Evolutionary conservation across 2,329 filamentous ascomycete species (phyloP), one percentile per base, ranked within the genome.

Genomic region (Geosmithia flava): DNA sequence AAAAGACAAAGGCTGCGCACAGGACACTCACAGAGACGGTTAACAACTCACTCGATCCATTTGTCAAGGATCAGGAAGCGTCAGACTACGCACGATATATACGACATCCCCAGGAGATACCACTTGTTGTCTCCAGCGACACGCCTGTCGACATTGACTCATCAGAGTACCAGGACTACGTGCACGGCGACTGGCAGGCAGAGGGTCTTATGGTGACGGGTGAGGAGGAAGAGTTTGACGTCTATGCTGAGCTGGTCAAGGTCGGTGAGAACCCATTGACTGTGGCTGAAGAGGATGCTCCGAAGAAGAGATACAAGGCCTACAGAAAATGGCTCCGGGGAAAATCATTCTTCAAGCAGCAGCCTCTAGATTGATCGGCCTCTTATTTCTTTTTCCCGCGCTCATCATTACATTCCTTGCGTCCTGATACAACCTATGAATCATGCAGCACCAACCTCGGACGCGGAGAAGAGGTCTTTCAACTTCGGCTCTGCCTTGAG

Each of bases 321-420:
- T 98, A 98, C 66, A 72, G 83, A 58, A 94, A 96, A 67, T 98
- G 93, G 91, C 71, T 98, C 59, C 78, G 82, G 52, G 91, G 91
- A 17, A 97, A 96, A 70, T 95, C 88, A 58, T 76, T 97, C 58
- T 97, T 97, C 64, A 97, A 97, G 67, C 90, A 96, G 72, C 80
- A 83, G 63, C 80, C 83, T 44, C 71, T 78, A 47, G 76, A 78
- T 53, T 78, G 67, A 67, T 27, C 8, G 23, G 55, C 11, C 29
- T 39, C 23, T 23, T 30, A 8, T 23, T 19, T 27, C 46, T 4
- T 37, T 37, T 37, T 30, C 11, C 11, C 11, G 6, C 11, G 7
- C 11, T 30, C 29, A 13, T 37, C 5, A 13, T 37, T 5, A 13
- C 13, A 3, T 37, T 16, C 15, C 15, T 13, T 16, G 3, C 33